These are phyloP conservation scores for Naumovozyma dairenensis DNA, from an alignment of 805 yeast species.

Conservation along the genomic window DNA sequence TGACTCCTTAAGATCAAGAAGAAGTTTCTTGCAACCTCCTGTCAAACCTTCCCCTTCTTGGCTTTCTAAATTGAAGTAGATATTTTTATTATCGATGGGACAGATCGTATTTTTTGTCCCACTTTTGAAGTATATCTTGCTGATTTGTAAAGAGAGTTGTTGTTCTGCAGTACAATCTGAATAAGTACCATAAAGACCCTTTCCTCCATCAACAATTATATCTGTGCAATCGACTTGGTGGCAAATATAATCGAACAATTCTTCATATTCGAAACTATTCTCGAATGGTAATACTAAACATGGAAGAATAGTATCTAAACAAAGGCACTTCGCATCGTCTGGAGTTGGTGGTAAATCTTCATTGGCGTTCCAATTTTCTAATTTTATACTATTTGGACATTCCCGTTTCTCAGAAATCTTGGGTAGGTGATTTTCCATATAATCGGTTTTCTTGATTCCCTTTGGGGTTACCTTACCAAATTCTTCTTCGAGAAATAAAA, in stretches of 20 bases:
- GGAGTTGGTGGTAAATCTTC: conserved; percentile 61
- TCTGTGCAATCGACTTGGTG: conserved; percentile 47
- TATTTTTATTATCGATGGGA: conserved; percentile 16
- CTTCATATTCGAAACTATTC: conserved; percentile 39
- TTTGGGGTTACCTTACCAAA: conserved; percentile 41
- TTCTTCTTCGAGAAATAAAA: conserved; percentile 44
- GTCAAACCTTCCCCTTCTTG: conserved; percentile 3
- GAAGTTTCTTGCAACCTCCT: too few species aligned
- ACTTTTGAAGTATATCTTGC: conserved; percentile 45
- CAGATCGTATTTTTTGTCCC: conserved; percentile 30
- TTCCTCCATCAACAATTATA: conserved; percentile 46
- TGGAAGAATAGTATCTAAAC: conserved; percentile 42
- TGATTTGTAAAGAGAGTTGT: conserved; percentile 51
- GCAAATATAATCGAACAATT: conserved; percentile 51
- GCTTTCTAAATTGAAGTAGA: conserved; percentile 13
- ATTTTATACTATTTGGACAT: conserved; percentile 7
- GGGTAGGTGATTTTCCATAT: conserved; percentile 17
- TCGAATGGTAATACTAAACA: conserved; percentile 48
- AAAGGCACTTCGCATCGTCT: conserved; percentile 46
- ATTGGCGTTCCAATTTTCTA: conserved; percentile 51
- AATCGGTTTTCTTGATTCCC: conserved; percentile 27
- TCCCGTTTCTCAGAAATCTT: not conserved
- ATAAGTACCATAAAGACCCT: conserved; percentile 55
- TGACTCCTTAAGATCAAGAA: too few species aligned
- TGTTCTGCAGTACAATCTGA: conserved; percentile 60